A percentile compares a stretch with the other conserved stretches of the same genome.
phyloP scores from a whole-genome alignment of 2,329 filamentous ascomycete species.

The Trichoderma brevicompactum region DNA sequence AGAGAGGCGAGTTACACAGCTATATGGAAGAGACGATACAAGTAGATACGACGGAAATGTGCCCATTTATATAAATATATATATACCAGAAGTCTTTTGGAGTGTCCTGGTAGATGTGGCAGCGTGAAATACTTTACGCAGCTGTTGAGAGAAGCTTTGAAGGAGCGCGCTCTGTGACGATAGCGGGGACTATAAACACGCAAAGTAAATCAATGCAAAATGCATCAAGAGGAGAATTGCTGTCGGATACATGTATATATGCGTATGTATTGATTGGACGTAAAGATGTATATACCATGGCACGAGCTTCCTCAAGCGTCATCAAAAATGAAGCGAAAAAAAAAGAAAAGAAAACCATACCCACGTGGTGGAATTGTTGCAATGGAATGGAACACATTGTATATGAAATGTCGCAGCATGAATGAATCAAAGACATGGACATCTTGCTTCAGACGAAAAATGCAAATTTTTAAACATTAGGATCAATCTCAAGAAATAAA shows the following conservation, averaged over 20 bases:
- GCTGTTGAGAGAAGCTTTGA: neutral
- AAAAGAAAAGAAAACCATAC: too few species aligned
- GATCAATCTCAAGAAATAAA: constrained; percentile 1
- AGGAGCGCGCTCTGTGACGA: neutral
- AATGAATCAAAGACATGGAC: neutral
- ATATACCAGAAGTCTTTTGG: neutral
- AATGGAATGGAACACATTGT: neutral
- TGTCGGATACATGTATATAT: neutral
- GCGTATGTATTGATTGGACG: neutral
- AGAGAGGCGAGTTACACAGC: neutral
- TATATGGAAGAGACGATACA: neutral
- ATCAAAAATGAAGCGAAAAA: too few species aligned
- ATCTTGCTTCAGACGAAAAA: neutral
- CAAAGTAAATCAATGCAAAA: too few species aligned
- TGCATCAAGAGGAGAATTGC: too few species aligned
- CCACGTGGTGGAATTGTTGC: too few species aligned
- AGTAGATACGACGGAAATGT: constrained; percentile 10
- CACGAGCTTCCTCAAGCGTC: too few species aligned
- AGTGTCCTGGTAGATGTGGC: neutral
- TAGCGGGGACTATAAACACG: neutral
- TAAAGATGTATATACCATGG: neutral
- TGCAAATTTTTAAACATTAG: neutral
- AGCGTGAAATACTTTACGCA: neutral
- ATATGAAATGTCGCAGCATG: neutral
- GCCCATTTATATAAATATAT: neutral